Evolutionary conservation across 1,284 basidiomycete species (phyloP).

Genomic region (Ceratobasidium sp.): DNA sequence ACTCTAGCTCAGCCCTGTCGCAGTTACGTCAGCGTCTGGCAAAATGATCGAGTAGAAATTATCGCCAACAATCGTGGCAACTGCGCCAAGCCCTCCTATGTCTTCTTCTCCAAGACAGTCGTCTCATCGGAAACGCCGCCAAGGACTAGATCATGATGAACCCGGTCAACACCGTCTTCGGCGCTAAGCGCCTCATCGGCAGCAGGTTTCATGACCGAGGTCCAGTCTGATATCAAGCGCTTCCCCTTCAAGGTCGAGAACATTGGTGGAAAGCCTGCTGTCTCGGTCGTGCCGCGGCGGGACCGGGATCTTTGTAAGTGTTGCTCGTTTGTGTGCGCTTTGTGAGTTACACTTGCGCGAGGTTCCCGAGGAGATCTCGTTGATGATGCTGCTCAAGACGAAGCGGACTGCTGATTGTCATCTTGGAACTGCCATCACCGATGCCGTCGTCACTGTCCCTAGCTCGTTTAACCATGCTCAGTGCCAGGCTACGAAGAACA

Average conservation of each 20-base stretch:
- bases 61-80: constrained; percentile 60
- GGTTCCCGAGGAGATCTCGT: constrained; percentile 64
- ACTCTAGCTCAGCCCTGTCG: background rate
- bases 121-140: constrained; percentile 65
- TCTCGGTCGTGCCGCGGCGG: constrained; percentile 63
- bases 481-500: constrained; percentile 69
- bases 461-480: constrained; percentile 79
- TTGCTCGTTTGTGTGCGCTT: background rate
- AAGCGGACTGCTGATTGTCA: constrained; percentile 66
- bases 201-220: constrained; percentile 64
- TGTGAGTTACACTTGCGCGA: constrained; percentile 6
- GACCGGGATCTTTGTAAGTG: constrained; percentile 59
- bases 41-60: constrained; percentile 64
- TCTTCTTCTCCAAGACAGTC: constrained; percentile 62
- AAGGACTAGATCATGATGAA: constrained; percentile 62
- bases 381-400: constrained; percentile 67
- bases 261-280: constrained; percentile 61
- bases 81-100: constrained; percentile 64
- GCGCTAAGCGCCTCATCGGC: constrained; percentile 66
- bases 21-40: constrained; percentile 61
- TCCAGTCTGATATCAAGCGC: constrained; percentile 64
- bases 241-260: constrained; percentile 55
- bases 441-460: constrained; percentile 64
- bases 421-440: constrained; percentile 63
- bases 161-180: constrained; percentile 60